Evolutionary conservation across 2,329 filamentous ascomycete species (phyloP).

Genomic region (Penicillium sp.): DNA sequence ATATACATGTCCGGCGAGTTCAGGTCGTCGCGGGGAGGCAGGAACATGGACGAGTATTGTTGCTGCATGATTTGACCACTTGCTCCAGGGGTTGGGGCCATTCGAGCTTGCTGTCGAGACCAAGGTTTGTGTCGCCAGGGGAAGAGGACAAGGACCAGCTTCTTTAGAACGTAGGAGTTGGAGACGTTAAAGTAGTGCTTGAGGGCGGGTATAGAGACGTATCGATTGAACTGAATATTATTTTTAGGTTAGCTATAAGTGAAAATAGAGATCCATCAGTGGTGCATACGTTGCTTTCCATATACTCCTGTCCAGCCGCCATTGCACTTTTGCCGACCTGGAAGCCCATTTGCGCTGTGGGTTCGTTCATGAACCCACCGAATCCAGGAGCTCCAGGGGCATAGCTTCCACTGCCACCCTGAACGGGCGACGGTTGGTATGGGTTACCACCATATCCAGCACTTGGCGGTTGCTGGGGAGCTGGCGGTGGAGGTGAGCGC

Average conservation of each 20-base stretch:
- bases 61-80: slow-evolving; percentile 64
- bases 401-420: slow-evolving; percentile 42
- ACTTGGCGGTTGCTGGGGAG: slow-evolving; percentile 67
- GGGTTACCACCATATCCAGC: slow-evolving; percentile 49
- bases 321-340: slow-evolving; percentile 92
- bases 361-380: slow-evolving; percentile 92
- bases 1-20: slow-evolving; percentile 99
- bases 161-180: slow-evolving; percentile 93
- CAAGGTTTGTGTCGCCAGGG: slow-evolving; percentile 97
- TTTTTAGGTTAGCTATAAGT: neutral
- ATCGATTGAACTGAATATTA: slow-evolving; percentile 63
- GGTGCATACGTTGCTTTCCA: slow-evolving; percentile 82
- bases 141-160: slow-evolving; percentile 89
- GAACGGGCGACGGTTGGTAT: slow-evolving; percentile 46
- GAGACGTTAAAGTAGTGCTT: slow-evolving; percentile 99
- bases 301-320: slow-evolving; percentile 85
- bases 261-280: neutral
- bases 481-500: slow-evolving; percentile 80
- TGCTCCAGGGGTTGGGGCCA: slow-evolving; percentile 40
- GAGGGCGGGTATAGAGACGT: slow-evolving; percentile 85
- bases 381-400: slow-evolving; percentile 56
- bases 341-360: slow-evolving; percentile 89
- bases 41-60: slow-evolving; percentile 60
- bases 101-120: slow-evolving; percentile 77
- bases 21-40: slow-evolving; percentile 89